phyloP scores from a whole-genome alignment of 768 basidiomycete genomes.

The Trametes cingulata region DNA sequence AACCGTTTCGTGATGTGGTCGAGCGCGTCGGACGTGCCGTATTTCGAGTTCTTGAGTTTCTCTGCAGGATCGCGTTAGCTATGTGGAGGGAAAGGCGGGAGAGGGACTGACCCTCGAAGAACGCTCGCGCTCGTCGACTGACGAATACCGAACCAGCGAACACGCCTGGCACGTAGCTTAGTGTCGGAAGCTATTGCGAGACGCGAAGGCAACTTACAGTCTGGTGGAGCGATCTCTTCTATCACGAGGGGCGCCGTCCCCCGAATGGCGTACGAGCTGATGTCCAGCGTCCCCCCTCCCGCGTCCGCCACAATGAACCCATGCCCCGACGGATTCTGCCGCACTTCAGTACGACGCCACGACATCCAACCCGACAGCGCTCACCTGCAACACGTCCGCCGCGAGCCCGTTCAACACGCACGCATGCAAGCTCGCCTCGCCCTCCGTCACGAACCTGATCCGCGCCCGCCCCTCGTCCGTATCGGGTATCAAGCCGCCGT shows the following conservation, averaged over 20 bases:
- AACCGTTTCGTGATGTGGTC: slow-evolving; percentile 81
- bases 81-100: neutral
- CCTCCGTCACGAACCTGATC: slow-evolving; percentile 81
- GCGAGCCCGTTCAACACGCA: slow-evolving; percentile 79
- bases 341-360: neutral
- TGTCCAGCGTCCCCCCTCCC: slow-evolving; percentile 79
- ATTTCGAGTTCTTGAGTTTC: slow-evolving; percentile 72
- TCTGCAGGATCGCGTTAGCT: slow-evolving; percentile 40
- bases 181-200: neutral
- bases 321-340: slow-evolving; percentile 68
- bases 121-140: slow-evolving; percentile 69
- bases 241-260: slow-evolving; percentile 71
- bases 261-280: slow-evolving; percentile 77
- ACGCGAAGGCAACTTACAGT: slow-evolving; percentile 50
- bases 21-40: slow-evolving; percentile 67
- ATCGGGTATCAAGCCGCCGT: slow-evolving; percentile 73
- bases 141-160: slow-evolving; percentile 86
- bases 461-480: slow-evolving; percentile 70
- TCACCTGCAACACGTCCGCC: slow-evolving; percentile 67
- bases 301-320: slow-evolving; percentile 82
- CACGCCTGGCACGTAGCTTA: slow-evolving; percentile 48
- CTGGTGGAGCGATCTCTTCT: slow-evolving; percentile 81
- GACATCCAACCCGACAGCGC: neutral
- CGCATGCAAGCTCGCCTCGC: slow-evolving; percentile 81
- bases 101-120: slow-evolving; percentile 57